Base-by-base conservation (phyloP, 495 filamentous ascomycete species). In the Xylaria telfairii region DNA sequence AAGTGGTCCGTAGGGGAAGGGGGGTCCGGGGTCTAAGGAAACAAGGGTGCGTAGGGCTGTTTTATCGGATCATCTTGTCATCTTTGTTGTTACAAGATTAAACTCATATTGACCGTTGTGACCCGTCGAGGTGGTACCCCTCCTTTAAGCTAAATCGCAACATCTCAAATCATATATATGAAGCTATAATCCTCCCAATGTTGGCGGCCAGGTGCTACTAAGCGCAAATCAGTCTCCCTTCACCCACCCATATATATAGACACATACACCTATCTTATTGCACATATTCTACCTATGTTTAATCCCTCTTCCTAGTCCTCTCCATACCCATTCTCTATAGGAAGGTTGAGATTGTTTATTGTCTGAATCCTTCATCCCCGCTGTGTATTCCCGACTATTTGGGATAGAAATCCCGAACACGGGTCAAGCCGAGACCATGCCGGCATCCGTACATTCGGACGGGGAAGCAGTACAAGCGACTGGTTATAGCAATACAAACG, bases 21-120 rank as follows among this genome's bases (percentile, higher is more conserved):
- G 28, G 10, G 34, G 46, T 51, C 68, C 49, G 60, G 68, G 60
- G 61, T n/a, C 51, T n/a, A 51, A 65, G 28, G 37, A 26, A 54
- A n/a, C 61, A n/a, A 65, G 49, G 68, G 68, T 39, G 42, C 10
- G 28, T 70, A 70, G 46, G 68, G 68, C 68, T 70, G 68, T 54
- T 70, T 37, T 32, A 37, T 68, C 64, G n/a, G 47, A 65, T 42
- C n/a, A 51, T 65, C 44, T 32, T 53, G 34, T 66, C 32, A 54
- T 65, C 64, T 26, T 39, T 37, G 46, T 41, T 51, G 41, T 19
- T 12, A 62, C 26, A 66, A 41, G 15, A 21, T 19, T 53, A 21
- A 66, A 34, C 47, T 47, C 41, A 66, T 66, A 54, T 53, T 41
- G 64, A 53, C 21, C 46, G 12, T 62, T 62, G 47, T 66, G 64